These are phyloP conservation scores for Hypsizygus marmoreus DNA, from an alignment of 768 basidiomycete genomes.

Conservation along the genomic window DNA sequence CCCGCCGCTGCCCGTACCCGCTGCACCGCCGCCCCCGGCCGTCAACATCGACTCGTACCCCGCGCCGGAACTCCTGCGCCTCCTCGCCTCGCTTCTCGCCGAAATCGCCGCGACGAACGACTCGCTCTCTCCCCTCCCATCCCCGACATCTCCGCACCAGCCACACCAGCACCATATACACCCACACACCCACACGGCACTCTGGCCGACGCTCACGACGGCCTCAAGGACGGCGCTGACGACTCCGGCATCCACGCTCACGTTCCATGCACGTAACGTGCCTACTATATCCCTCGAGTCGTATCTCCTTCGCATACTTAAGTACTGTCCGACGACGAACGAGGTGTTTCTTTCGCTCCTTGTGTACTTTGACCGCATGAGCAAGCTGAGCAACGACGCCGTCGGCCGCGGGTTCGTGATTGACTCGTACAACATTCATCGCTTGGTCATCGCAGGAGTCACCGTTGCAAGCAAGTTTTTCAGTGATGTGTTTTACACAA, in stretches of 20 bases:
- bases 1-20: background rate
- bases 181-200: slow-evolving; percentile 35
- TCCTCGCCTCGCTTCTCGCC: slow-evolving; percentile 84
- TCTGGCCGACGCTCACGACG: slow-evolving; percentile 73
- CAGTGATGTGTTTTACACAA: slow-evolving; percentile 98
- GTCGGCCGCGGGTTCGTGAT: slow-evolving; percentile 76
- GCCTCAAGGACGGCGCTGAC: slow-evolving; percentile 76
- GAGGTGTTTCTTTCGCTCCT: slow-evolving; percentile 93
- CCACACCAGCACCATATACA: slow-evolving; percentile 23
- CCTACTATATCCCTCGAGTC: slow-evolving; percentile 96
- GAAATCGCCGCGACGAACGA: slow-evolving; percentile 95
- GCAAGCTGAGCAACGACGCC: slow-evolving; percentile 56
- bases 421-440: slow-evolving; percentile 95
- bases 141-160: slow-evolving; percentile 22
- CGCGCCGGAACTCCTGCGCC: slow-evolving; percentile 75
- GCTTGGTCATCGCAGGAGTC: slow-evolving; percentile 95
- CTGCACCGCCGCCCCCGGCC: background rate
- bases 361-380: slow-evolving; percentile 98
- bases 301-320: slow-evolving; percentile 92
- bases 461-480: slow-evolving; percentile 99
- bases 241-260: slow-evolving; percentile 79
- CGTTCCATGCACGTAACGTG: slow-evolving; percentile 95
- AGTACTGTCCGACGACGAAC: slow-evolving; percentile 98
- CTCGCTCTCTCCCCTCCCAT: slow-evolving; percentile 46
- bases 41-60: slow-evolving; percentile 83